Percentiles rank a stretch among this genome's conserved stretches.
These are phyloP conservation scores for Melanopsichium pennsylvanicum DNA, from an alignment of 1,284 basidiomycete genomes.

Conservation along the genomic window DNA sequence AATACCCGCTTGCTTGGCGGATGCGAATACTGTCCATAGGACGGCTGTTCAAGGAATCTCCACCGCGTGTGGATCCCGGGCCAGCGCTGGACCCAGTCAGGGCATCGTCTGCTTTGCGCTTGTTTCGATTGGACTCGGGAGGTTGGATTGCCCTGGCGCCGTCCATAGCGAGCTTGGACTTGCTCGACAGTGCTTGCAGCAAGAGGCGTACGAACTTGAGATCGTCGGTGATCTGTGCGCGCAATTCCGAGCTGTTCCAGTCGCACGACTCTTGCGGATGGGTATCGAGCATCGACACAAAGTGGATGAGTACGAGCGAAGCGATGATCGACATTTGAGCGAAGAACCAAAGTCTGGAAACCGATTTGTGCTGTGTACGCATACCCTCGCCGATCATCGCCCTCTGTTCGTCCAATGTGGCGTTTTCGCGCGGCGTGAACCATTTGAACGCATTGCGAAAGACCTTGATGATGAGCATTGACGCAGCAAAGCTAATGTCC, in stretches of 20 bases:
- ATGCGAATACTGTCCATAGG: conserved; percentile 30
- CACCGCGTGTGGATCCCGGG: conserved; percentile 4
- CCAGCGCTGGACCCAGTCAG: conserved; percentile 14
- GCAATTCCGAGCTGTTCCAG: conserved; percentile 46
- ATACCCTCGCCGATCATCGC: conserved; percentile 39
- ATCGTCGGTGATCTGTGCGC: conserved; percentile 55
- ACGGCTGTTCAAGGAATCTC: conserved; percentile 25
- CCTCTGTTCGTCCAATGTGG: conserved; percentile 34
- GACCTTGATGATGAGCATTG: conserved; percentile 48
- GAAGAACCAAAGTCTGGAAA: conserved; percentile 51
- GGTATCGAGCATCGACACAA: conserved; percentile 52
- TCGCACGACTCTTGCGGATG: conserved; percentile 47
- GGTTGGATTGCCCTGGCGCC: conserved; percentile 51
- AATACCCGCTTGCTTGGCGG: conserved; percentile 36
- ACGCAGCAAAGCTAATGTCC: conserved; percentile 52
- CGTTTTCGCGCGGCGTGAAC: conserved; percentile 45
- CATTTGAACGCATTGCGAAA: conserved; percentile 57
- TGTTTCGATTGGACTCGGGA: conserved; percentile 33
- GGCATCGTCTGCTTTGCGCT: conserved; percentile 36
- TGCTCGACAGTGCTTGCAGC: conserved; percentile 53
- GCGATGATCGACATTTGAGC: conserved; percentile 53
- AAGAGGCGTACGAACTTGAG: conserved; percentile 52
- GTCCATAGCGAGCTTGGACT: conserved; percentile 45
- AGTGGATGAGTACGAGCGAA: conserved; percentile 54
- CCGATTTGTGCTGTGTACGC: conserved; percentile 43